phyloP scores from a whole-genome alignment of 768 basidiomycete species.

The Austroboletus festivus region DNA sequence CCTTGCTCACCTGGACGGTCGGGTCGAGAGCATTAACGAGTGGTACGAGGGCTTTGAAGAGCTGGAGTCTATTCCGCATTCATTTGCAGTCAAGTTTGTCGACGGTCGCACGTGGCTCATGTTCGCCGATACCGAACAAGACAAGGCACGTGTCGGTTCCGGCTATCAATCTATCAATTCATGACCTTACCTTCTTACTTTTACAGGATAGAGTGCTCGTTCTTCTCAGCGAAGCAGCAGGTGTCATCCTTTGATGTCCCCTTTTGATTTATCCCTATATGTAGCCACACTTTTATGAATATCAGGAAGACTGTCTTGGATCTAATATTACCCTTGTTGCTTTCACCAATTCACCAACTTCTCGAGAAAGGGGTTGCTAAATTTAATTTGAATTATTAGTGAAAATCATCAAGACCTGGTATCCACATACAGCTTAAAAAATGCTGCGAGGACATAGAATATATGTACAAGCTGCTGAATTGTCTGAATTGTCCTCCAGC shows the following conservation, averaged over 20 bases:
- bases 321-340: neutral
- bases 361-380: no score
- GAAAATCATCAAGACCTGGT: no score
- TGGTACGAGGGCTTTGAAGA: conserved; percentile 70
- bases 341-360: no score
- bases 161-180: neutral
- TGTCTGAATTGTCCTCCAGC: no score
- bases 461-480: no score
- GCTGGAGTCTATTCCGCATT: conserved; percentile 59
- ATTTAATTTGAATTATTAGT: no score
- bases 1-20: conserved; percentile 44
- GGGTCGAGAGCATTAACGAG: conserved; percentile 48
- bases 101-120: conserved; percentile 52
- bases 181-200: conserved; percentile 2
- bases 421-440: no score
- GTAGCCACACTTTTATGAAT: conserved; percentile 15
- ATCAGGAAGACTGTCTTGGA: conserved; percentile 9
- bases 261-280: conserved; percentile 10
- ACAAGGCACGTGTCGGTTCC: conserved; percentile 44
- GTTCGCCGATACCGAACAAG: conserved; percentile 60
- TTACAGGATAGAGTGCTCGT: conserved; percentile 25
- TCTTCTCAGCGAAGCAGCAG: conserved; percentile 30
- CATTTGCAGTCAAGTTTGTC: conserved; percentile 63
- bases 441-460: no score
- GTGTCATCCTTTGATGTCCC: conserved; percentile 22